Conservation (phyloP, 441 rosid species). For the Pelargonium cotyledonis region DNA sequence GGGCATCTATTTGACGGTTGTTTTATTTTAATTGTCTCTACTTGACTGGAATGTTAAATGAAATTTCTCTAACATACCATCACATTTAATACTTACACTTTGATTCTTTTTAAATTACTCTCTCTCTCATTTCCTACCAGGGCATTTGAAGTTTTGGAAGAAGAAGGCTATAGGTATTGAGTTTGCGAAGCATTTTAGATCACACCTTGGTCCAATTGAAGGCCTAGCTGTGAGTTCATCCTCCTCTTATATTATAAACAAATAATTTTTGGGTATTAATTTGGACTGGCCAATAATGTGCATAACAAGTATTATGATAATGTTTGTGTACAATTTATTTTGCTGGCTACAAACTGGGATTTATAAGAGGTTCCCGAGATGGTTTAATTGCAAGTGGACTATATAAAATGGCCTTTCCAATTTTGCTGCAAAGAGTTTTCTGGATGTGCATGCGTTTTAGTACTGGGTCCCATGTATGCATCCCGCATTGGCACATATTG, state of each 20-base stretch:
- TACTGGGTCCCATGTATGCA: background rate
- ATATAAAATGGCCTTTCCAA: background rate
- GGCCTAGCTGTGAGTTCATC: constrained; percentile 1
- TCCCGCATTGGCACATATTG: background rate
- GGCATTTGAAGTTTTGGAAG: constrained; percentile 3
- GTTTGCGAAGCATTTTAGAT: background rate
- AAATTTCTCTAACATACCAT: background rate
- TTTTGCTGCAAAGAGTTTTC: background rate
- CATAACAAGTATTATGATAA: background rate
- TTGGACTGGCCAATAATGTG: background rate
- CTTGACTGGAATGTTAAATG: background rate
- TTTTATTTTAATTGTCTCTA: background rate
- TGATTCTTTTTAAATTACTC: background rate
- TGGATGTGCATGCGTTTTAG: background rate
- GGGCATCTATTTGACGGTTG: background rate
- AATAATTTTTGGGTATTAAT: background rate
- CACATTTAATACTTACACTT: background rate
- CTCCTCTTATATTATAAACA: background rate
- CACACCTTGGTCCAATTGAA: background rate
- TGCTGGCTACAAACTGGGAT: background rate
- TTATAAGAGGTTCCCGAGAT: background rate
- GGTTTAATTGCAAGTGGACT: background rate
- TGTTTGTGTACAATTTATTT: background rate
- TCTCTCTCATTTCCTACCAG: background rate
- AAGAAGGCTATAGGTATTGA: background rate